A percentile compares a stretch with the other conserved stretches of the same genome.
Evolutionary conservation across 352 stramenopile species (phyloP).

Genomic region (Phytophthora litchii): DNA sequence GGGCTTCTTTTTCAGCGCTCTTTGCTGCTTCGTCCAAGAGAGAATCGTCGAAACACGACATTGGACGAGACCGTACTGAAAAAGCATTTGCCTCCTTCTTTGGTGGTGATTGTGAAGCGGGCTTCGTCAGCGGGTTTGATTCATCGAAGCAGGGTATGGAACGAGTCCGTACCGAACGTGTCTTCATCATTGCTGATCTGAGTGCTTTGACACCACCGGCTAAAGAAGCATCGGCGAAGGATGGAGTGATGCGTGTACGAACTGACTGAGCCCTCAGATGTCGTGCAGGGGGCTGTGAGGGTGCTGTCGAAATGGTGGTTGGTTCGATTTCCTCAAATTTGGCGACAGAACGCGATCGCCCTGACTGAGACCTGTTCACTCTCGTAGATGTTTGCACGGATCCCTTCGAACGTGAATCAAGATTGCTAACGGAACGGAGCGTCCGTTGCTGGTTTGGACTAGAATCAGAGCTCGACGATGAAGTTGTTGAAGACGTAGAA

Average conservation of each 20-base stretch:
- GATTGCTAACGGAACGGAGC: not conserved
- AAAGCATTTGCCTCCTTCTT: slow-evolving; percentile 18
- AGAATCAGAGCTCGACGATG: slow-evolving; percentile 28
- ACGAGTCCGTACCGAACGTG: slow-evolving; percentile 10
- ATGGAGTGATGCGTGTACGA: slow-evolving; percentile 12
- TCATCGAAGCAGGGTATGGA: slow-evolving; percentile 19
- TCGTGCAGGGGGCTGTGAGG: slow-evolving; percentile 5
- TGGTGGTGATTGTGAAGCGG: not conserved
- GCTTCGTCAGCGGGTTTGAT: not conserved
- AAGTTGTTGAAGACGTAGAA: slow-evolving; percentile 25
- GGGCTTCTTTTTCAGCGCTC: slow-evolving; percentile 11
- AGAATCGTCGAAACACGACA: slow-evolving; percentile 28
- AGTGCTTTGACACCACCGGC: slow-evolving; percentile 9
- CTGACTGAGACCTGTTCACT: slow-evolving; percentile 1
- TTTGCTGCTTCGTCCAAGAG: slow-evolving; percentile 21
- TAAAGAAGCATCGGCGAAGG: slow-evolving; percentile 6
- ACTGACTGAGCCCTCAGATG: slow-evolving; percentile 20
- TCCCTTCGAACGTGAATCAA: not conserved
- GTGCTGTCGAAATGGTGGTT: not conserved
- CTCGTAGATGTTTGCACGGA: not conserved
- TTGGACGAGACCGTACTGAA: slow-evolving; percentile 18
- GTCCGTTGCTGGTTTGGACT: slow-evolving; percentile 17
- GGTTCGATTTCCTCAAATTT: slow-evolving; percentile 25
- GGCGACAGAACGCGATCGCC: slow-evolving; percentile 19
- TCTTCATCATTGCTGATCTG: slow-evolving; percentile 11